Conservation (phyloP, 768 basidiomycete genomes). For the Scleroderma citrinum region DNA sequence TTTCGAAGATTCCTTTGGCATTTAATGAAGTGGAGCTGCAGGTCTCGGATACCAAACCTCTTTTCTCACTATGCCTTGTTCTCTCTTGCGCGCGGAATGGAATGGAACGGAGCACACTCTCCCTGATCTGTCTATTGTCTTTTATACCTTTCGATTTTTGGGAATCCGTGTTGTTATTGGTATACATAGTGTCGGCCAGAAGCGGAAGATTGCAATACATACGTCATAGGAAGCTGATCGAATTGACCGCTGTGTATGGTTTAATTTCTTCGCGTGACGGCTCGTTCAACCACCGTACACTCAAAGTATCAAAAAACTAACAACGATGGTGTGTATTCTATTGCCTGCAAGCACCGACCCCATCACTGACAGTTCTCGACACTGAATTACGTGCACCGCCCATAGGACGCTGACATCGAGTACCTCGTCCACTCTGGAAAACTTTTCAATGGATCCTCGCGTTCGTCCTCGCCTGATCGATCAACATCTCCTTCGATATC, state of each 20-base stretch:
- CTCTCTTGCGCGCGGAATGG: background rate
- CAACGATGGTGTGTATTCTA: no score
- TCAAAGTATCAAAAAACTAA: no score
- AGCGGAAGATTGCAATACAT: no score
- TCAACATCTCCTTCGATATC: conserved; percentile 46
- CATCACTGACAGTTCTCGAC: conserved; percentile 13
- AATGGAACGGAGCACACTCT: background rate
- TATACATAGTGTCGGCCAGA: no score
- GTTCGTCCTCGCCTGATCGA: conserved; percentile 41
- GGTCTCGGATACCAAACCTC: background rate
- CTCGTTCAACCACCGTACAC: no score
- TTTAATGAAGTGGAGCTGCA: background rate
- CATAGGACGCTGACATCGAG: conserved; percentile 49
- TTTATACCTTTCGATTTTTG: background rate
- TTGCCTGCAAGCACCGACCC: background rate
- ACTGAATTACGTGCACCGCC: conserved; percentile 5
- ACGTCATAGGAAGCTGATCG: no score
- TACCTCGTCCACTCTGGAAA: conserved; percentile 72
- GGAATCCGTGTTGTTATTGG: background rate
- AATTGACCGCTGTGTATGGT: no score
- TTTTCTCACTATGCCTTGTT: background rate
- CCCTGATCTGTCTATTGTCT: background rate
- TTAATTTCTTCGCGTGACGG: no score
- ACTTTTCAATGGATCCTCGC: conserved; percentile 51
- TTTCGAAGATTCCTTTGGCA: no score